Base-by-base conservation (phyloP, 2,329 filamentous ascomycete species). In the Penicillium sp. region DNA sequence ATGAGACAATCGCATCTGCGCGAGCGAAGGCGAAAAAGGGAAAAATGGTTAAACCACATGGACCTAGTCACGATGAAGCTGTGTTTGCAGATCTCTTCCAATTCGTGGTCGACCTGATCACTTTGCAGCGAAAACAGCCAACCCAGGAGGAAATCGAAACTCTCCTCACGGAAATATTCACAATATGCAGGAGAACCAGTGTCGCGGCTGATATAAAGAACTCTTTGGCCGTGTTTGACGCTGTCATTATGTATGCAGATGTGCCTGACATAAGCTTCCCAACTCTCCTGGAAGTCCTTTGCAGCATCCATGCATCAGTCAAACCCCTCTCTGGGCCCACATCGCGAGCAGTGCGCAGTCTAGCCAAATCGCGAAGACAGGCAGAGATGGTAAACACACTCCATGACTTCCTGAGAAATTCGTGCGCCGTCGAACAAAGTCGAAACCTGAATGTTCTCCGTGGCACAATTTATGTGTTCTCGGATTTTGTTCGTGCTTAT, bases 241-340 rank as follows among this genome's bases (percentile, higher is more conserved):
- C 74, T n/a, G 67, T 76, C 40, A 76, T 77, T 43, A 62, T 72
- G 32, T 76, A 73, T 54, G 67, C 70, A n/a, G 67, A 73, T 58
- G 66, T 77, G 2, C 75, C 75, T 4, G 67, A 75, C 40, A 58
- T 60, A 55, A 76, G 69, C 50, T 75, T 77, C 45, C 55, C 67
- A 35, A 62, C 68, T 29, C 61, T 77, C 47, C 60, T 77, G 29
- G 74, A 77, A 53, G 73, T 77, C 32, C 64, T 77, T 35, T 77
- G 74, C 66, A 76, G 73, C 56, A 77, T 77, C 26, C 74, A 76
- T 63, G 73, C 74, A 35, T 77, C 74, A 20, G 75, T 77, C 31
- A 77, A 74, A 55, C 69, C 74, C 34, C 60, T 77, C 22, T 74
- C 74, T 32, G 74, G 74, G 5, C 75, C 74, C 24, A 77, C 75